phyloP scores from a whole-genome alignment of 2,329 filamentous ascomycete genomes.

The Alternaria postmessia region DNA sequence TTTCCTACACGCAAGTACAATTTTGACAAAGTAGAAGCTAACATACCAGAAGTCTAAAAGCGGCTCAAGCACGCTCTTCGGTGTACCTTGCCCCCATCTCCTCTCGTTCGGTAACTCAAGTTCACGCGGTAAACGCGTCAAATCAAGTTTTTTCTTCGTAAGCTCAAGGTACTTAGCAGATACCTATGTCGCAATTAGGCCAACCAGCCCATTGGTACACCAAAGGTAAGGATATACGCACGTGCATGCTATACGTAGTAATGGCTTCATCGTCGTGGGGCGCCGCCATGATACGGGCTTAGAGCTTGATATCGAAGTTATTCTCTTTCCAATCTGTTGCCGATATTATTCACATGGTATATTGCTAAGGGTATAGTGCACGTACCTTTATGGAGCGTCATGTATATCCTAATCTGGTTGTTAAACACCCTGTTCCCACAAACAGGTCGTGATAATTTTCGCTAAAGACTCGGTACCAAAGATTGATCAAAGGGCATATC shows the following conservation, averaged over 20 bases:
- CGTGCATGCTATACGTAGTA: conserved; percentile 47
- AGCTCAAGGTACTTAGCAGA: conserved; percentile 72
- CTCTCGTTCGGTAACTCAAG: conserved; percentile 57
- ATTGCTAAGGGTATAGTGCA: background rate
- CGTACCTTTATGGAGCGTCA: background rate
- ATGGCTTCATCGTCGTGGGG: conserved; percentile 28
- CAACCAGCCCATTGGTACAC: background rate
- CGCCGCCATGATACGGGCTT: conserved; percentile 10
- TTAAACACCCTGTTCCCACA: background rate
- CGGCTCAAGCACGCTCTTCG: conserved; percentile 69
- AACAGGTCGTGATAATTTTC: background rate
- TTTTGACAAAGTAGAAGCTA: background rate
- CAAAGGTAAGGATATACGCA: conserved; percentile 15
- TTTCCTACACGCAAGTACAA: background rate
- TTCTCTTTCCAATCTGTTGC: background rate
- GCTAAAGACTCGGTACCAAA: background rate
- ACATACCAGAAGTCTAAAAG: conserved; percentile 70
- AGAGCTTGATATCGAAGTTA: background rate
- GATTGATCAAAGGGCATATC: background rate
- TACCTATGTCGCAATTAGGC: conserved; percentile 56
- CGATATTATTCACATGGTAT: background rate
- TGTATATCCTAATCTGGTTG: background rate
- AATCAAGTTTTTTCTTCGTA: conserved; percentile 71
- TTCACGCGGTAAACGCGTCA: conserved; percentile 71
- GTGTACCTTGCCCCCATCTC: conserved; percentile 64